Evolutionary conservation across 2,329 filamentous ascomycete genomes (phyloP).

Genomic region (Ascochyta koolunga): DNA sequence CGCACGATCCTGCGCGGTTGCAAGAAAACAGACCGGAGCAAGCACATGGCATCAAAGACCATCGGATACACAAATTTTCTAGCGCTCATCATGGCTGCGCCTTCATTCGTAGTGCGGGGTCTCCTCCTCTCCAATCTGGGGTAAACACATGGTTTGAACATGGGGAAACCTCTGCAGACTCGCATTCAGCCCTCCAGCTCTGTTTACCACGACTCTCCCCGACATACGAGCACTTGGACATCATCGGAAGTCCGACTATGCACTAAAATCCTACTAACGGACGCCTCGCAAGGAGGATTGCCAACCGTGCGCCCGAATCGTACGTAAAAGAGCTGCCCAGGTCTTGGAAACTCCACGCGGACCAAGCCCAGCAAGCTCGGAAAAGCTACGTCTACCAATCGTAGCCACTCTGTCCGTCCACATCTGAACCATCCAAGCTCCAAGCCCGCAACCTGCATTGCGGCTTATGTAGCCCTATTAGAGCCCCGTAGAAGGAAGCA

Average conservation of each 20-base stretch:
- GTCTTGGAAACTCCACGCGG: neutral
- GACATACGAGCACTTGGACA: slow-evolving; percentile 1
- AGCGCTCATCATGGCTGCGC: neutral
- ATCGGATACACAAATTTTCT: slow-evolving; percentile 2
- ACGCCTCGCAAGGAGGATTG: too few relatives aligned
- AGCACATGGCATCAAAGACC: neutral
- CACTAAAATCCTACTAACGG: neutral
- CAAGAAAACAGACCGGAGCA: slow-evolving; percentile 8
- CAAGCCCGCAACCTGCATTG: slow-evolving; percentile 8
- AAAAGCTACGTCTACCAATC: neutral
- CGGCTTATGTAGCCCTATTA: slow-evolving; percentile 7
- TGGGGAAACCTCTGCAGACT: neutral
- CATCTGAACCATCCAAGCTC: neutral
- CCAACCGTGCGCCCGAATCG: too few relatives aligned
- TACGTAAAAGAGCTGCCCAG: too few relatives aligned
- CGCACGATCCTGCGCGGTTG: neutral
- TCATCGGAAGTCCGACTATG: neutral
- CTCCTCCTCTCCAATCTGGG: slow-evolving; percentile 8
- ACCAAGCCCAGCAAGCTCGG: neutral
- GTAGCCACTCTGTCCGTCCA: neutral
- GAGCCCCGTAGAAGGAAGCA: neutral
- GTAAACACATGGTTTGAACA: neutral
- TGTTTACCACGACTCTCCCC: neutral
- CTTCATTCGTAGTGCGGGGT: slow-evolving; percentile 1
- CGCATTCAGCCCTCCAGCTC: neutral